Percentiles rank a stretch among this genome's conserved stretches.
Evolutionary conservation across 2,329 filamentous ascomycete genomes (phyloP).

Genomic region (Cladosporium sphaerospermum): DNA sequence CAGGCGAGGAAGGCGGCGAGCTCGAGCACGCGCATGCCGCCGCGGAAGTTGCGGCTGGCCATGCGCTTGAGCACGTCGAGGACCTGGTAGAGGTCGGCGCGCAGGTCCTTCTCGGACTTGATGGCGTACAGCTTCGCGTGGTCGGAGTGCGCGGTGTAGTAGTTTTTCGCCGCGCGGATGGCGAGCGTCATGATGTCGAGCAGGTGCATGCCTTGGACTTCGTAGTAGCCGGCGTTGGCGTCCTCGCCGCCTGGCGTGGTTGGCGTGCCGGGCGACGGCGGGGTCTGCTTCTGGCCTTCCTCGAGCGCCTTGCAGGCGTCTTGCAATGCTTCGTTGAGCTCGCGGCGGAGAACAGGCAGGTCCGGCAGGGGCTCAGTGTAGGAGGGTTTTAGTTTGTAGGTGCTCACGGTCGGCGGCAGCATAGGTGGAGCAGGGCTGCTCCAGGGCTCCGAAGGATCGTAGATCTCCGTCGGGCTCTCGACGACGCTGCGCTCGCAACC

Average conservation of each 20-base stretch:
- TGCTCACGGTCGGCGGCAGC: conserved; percentile 94
- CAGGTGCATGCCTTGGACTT: conserved; percentile 86
- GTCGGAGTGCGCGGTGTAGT: conserved; percentile 88
- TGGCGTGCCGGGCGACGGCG: conserved; percentile 12
- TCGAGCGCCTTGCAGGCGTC: conserved; percentile 63
- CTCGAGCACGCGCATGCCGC: conserved; percentile 75
- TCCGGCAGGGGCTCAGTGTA: conserved; percentile 79
- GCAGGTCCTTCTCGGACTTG: conserved; percentile 78
- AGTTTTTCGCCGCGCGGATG: conserved; percentile 92
- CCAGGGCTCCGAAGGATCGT: conserved; percentile 29
- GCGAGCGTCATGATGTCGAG: conserved; percentile 89
- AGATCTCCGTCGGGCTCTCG: conserved; percentile 51
- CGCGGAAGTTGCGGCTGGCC: conserved; percentile 78
- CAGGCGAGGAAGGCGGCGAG: conserved; percentile 68
- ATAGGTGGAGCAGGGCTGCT: conserved; percentile 59
- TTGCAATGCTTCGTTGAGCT: conserved; percentile 60
- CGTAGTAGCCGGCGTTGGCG: conserved; percentile 63
- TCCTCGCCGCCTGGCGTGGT: conserved; percentile 17
- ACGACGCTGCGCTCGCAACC: conserved; percentile 34
- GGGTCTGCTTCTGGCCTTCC: conserved; percentile 41
- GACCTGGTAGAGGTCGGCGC: conserved; percentile 74
- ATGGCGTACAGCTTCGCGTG: conserved; percentile 80
- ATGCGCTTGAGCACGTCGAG: conserved; percentile 90
- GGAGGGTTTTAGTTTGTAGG: conserved; percentile 80
- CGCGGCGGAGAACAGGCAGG: conserved; percentile 67